Conservation (phyloP, 2,329 filamentous ascomycete genomes). For the Nothopassalora personata region DNA sequence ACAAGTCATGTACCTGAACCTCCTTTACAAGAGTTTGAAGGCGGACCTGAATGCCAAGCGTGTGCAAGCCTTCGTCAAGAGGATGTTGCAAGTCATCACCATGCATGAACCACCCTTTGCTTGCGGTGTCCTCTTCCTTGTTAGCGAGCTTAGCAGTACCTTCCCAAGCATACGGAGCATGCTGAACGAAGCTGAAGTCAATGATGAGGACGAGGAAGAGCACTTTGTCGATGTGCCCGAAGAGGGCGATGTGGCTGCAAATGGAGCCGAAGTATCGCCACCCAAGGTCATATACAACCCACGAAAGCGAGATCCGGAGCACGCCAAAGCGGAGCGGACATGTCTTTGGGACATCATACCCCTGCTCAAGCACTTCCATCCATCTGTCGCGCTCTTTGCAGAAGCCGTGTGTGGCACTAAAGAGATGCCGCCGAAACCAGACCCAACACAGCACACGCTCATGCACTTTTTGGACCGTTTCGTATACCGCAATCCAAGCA, state of each 20-base stretch:
- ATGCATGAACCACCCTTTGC: conserved; percentile 90
- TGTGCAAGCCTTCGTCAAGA: conserved; percentile 93
- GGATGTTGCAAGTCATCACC: conserved; percentile 78
- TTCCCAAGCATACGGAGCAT: conserved; percentile 78
- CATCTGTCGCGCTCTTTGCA: conserved; percentile 83
- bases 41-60: conserved; percentile 83
- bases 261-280: conserved; percentile 15
- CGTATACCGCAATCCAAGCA: conserved; percentile 91
- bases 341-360: conserved; percentile 91
- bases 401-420: conserved; percentile 63
- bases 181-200: conserved; percentile 72
- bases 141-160: conserved; percentile 70
- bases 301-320: conserved; percentile 83
- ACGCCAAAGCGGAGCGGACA: conserved; percentile 86
- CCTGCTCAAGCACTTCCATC: conserved; percentile 79
- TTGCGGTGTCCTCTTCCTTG: conserved; percentile 85
- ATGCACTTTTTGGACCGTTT: conserved; percentile 97
- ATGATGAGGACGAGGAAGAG: conserved; percentile 66
- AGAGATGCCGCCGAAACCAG: conserved; percentile 77
- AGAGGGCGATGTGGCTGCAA: conserved; percentile 43
- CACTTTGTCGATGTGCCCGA: conserved; percentile 62
- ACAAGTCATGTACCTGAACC: conserved; percentile 88
- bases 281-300: conserved; percentile 63
- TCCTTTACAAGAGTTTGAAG: conserved; percentile 83
- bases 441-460: conserved; percentile 81